A percentile compares a stretch with the other conserved stretches of the same genome.
phyloP scores from a whole-genome alignment of 306 rosid species.

The Quercus bicolor region DNA sequence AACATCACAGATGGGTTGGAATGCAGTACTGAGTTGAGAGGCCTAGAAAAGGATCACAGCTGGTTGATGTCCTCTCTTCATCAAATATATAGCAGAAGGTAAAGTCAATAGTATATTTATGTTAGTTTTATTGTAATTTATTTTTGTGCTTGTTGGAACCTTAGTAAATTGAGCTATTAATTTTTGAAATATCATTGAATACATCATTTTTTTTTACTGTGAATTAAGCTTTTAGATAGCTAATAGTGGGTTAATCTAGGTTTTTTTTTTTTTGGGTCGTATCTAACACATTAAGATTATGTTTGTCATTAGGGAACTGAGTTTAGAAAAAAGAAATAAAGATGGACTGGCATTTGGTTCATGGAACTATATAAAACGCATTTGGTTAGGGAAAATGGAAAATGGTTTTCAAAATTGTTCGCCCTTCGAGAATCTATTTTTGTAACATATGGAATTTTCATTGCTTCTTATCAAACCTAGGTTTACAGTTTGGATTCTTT shows the following conservation, averaged over 20 bases:
- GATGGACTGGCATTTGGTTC: background rate
- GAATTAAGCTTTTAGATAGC: background rate
- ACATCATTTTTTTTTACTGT: background rate
- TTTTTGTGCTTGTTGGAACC: conserved; percentile 2
- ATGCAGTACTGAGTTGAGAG: conserved; percentile 32
- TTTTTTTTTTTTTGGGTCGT: background rate
- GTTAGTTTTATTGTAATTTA: conserved; percentile 8
- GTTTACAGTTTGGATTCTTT: background rate
- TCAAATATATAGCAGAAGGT: conserved; percentile 96
- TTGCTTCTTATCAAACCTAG: background rate
- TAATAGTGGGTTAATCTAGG: background rate
- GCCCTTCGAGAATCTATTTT: background rate
- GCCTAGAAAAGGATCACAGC: conserved; percentile 74
- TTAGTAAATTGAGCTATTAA: background rate
- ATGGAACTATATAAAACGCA: background rate
- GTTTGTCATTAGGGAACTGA: background rate
- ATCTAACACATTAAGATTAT: background rate
- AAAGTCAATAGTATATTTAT: conserved; percentile 17
- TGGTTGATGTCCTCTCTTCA: conserved; percentile 87
- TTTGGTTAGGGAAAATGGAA: background rate
- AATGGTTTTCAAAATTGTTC: background rate
- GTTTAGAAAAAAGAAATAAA: background rate
- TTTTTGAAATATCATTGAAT: background rate
- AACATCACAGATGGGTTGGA: conserved; percentile 43
- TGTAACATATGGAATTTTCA: too few relatives aligned